Conservation (phyloP, 495 filamentous ascomycete species). For the Lophiostoma macrostomum region DNA sequence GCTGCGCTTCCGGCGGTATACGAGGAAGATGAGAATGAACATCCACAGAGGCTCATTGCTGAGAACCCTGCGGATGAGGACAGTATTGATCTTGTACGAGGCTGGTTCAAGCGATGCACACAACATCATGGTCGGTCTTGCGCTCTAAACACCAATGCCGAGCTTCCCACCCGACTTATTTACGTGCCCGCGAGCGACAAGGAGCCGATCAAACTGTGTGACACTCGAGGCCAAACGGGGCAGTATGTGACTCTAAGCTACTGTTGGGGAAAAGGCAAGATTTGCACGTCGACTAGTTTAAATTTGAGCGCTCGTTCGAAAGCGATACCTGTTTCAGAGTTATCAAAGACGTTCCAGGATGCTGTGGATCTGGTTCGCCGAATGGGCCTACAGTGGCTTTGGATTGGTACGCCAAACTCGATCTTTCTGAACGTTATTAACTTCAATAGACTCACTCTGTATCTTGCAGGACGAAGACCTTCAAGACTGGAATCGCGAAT, state of each 20-base stretch:
- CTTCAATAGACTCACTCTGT: neutral
- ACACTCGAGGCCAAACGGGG: neutral
- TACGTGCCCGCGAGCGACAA: neutral
- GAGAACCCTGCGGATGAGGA: too few relatives aligned
- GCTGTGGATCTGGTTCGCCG: neutral
- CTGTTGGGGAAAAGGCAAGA: neutral
- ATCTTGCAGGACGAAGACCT: neutral
- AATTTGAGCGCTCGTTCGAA: neutral
- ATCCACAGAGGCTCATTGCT: too few relatives aligned
- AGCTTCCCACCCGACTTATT: neutral
- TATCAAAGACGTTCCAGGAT: neutral
- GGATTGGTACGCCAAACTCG: too few relatives aligned
- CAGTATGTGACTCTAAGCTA: neutral
- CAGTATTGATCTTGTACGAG: too few relatives aligned
- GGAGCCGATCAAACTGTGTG: neutral
- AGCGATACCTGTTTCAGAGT: neutral
- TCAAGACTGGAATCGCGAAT: neutral
- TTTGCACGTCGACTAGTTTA: neutral
- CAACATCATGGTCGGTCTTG: neutral
- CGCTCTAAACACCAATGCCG: neutral
- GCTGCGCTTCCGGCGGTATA: too few relatives aligned
- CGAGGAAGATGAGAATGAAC: too few relatives aligned
- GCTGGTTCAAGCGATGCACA: neutral
- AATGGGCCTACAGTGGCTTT: neutral
- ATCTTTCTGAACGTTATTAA: too few relatives aligned